Percentiles rank a stretch among this genome's conserved stretches.
These are phyloP conservation scores for Boechera divaricarpa DNA, from an alignment of 345 rosid species.

Conservation along the genomic window DNA sequence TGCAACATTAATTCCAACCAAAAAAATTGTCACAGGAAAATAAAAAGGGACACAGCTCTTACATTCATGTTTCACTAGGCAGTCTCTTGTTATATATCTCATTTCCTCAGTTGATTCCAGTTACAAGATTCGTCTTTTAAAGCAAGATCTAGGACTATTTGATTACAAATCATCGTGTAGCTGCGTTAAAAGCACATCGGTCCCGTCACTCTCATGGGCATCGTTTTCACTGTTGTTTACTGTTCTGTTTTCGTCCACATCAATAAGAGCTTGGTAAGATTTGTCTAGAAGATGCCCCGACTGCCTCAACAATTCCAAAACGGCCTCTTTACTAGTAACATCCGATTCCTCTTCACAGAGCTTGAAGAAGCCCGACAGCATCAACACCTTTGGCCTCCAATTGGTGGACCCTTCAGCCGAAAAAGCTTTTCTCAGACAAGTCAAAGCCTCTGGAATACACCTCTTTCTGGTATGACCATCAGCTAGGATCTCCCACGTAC, in stretches of 20 bases:
- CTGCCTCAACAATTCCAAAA: slow-evolving; percentile 58
- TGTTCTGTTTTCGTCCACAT: slow-evolving; percentile 35
- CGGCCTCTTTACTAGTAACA: slow-evolving; percentile 54
- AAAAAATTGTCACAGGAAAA: not conserved
- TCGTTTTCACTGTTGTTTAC: slow-evolving; percentile 24
- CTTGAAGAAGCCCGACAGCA: slow-evolving; percentile 56
- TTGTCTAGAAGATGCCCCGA: slow-evolving; percentile 60
- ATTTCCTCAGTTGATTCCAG: slow-evolving; percentile 15
- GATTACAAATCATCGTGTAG: slow-evolving; percentile 52
- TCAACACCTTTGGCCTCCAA: slow-evolving; percentile 77
- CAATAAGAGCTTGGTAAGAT: slow-evolving; percentile 56
- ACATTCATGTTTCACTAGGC: slow-evolving; percentile 22
- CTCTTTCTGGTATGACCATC: slow-evolving; percentile 65
- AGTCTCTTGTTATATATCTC: slow-evolving; percentile 6
- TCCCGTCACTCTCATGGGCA: slow-evolving; percentile 38
- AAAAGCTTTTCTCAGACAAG: slow-evolving; percentile 73
- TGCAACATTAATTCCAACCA: not conserved
- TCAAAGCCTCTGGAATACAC: slow-evolving; percentile 61
- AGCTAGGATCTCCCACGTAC: slow-evolving; percentile 88
- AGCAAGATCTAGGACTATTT: slow-evolving; percentile 7
- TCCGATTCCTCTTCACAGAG: slow-evolving; percentile 74
- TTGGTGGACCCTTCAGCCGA: slow-evolving; percentile 54
- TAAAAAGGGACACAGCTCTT: not conserved
- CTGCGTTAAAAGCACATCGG: slow-evolving; percentile 52
- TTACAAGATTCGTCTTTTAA: slow-evolving; percentile 19